Conservation (phyloP, 2,329 filamentous ascomycete species). For the Neopestalotiopsis sp. region DNA sequence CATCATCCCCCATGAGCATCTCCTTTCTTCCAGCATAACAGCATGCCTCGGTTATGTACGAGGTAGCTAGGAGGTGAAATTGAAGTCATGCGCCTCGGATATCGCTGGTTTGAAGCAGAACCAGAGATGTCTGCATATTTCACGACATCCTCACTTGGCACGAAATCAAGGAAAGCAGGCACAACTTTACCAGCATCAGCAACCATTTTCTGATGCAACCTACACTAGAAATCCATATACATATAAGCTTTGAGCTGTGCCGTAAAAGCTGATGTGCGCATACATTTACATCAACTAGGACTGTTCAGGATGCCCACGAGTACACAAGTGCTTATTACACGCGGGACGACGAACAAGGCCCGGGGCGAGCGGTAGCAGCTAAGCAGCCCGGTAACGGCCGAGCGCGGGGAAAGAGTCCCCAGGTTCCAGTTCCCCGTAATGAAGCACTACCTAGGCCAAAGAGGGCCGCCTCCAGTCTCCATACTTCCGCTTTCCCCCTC, state of each 20-base stretch:
- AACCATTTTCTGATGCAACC: neutral
- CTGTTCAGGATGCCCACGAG: neutral
- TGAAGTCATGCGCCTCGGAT: neutral
- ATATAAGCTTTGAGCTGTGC: neutral
- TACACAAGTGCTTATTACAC: neutral
- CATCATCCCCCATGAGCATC: neutral
- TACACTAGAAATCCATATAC: neutral
- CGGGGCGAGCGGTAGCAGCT: neutral
- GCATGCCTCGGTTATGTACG: neutral
- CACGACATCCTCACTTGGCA: neutral
- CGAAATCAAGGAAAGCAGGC: neutral
- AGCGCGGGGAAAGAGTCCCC: neutral
- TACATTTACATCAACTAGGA: neutral
- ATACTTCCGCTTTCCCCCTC: neutral
- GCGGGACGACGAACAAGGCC: neutral
- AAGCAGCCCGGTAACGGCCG: slow-evolving; percentile 10
- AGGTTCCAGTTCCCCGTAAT: neutral
- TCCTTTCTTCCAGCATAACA: neutral
- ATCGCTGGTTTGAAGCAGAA: neutral
- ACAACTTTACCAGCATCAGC: neutral
- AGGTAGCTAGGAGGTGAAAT: neutral
- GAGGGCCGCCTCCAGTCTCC: neutral
- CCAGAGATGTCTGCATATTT: neutral
- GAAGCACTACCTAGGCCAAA: neutral
- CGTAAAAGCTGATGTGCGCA: neutral